Evolutionary conservation across 2,329 filamentous ascomycete species (phyloP), one percentile per base, ranked within the genome.

Genomic region (Harringtonia aguacate): DNA sequence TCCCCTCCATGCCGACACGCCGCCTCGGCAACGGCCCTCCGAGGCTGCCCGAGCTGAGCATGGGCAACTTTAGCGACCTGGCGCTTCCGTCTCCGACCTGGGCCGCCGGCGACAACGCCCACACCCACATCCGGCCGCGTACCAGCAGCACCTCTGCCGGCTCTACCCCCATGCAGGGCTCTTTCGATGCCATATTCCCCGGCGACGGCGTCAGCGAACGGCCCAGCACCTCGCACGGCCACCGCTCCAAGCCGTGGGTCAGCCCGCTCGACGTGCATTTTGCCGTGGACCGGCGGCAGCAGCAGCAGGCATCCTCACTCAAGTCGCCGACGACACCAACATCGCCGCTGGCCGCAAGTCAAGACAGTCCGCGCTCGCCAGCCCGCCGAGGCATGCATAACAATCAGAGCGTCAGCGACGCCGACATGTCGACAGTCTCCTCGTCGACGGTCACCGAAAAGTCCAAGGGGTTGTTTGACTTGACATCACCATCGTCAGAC

Each of bases 241-340:
- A 55, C 47, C 4, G 57, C 5, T 61, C 58, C 36, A 65, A 62
- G 44, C 59, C 62, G 5, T 68, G 66, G 61, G 60, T 68, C 8
- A 70, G 68, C 47, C 67, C 71, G 0, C 59, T 73, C n/a, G 66
- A 72, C 13, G 61, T 69, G 28, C 65, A 71, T 46, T 69, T 68
- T 47, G 50, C 51, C 41, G 63, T 52, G 46, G 41, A 10, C 52
- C 38, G 37, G 15, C 21, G 6, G 3, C 20, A 35, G 14, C 27
- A 18, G 17, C 29, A 13, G 37, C 27, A 21, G 18, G n/a, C n/a
- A n/a, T n/a, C n/a, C n/a, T n/a, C n/a, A n/a, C n/a, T n/a, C n/a
- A n/a, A 36, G 39, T 20, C 40, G 20, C 43, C 14, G 13, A 37
- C 10, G n/a, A 8, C 13, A 5, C 18, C 39, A 34, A 4, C 20